A percentile compares a stretch with the other conserved stretches of the same genome.
phyloP scores from a whole-genome alignment of 2,329 filamentous ascomycete genomes.

The Davidsoniella eucalypti region DNA sequence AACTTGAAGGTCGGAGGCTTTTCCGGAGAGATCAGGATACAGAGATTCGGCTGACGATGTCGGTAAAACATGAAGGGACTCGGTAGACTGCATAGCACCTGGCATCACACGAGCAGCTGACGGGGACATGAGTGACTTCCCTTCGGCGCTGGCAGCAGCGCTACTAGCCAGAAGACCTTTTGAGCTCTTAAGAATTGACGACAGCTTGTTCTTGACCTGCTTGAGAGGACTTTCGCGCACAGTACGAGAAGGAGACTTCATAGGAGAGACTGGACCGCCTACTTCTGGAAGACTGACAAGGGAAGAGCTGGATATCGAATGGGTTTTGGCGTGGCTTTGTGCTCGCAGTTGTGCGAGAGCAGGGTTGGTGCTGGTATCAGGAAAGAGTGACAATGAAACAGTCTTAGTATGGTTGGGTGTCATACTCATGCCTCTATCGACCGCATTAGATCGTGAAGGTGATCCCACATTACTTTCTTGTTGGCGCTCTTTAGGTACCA shows the following conservation, averaged over 20 bases:
- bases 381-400: slow-evolving; percentile 41
- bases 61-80: slow-evolving; percentile 24
- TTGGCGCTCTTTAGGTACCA: slow-evolving; percentile 25
- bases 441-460: slow-evolving; percentile 15
- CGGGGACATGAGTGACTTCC: slow-evolving; percentile 41
- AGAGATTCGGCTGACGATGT: slow-evolving; percentile 18
- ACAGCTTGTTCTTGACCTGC: slow-evolving; percentile 82
- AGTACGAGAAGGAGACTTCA: slow-evolving; percentile 38
- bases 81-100: slow-evolving; percentile 30
- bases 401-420: slow-evolving; percentile 42
- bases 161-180: slow-evolving; percentile 74
- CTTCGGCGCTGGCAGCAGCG: slow-evolving; percentile 44
- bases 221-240: slow-evolving; percentile 66
- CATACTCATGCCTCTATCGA: slow-evolving; percentile 14
- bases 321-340: slow-evolving; percentile 7
- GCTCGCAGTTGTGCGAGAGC: slow-evolving; percentile 17
- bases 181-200: slow-evolving; percentile 76
- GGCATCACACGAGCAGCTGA: slow-evolving; percentile 30
- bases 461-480: slow-evolving; percentile 20
- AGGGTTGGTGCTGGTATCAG: slow-evolving; percentile 16
- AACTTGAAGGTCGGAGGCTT: slow-evolving; percentile 4
- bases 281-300: slow-evolving; percentile 31
- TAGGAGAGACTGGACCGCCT: slow-evolving; percentile 28
- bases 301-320: slow-evolving; percentile 41
- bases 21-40: slow-evolving; percentile 27